phyloP scores from a whole-genome alignment of 2,329 filamentous ascomycete species.

The Sporothrix humicola region DNA sequence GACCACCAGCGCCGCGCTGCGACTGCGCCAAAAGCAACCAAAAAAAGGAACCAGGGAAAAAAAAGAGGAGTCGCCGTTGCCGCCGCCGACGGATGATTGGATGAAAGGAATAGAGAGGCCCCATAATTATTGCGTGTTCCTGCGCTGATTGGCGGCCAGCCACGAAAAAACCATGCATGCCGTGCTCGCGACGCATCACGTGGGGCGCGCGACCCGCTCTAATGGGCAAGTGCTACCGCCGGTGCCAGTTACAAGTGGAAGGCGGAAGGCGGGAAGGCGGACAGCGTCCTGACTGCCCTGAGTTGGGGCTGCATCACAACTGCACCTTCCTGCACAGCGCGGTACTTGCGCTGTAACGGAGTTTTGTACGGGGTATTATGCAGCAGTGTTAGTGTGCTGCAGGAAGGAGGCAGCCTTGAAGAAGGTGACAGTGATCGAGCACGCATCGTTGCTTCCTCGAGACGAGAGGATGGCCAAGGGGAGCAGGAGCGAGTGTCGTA shows the following conservation, averaged over 20 bases:
- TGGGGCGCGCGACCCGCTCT: slow-evolving; percentile 25
- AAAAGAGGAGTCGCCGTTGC: slow-evolving; percentile 28
- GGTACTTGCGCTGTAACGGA: neutral
- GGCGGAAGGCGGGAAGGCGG: neutral
- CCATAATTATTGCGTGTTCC: slow-evolving; percentile 18
- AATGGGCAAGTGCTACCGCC: slow-evolving; percentile 25
- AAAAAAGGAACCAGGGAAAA: slow-evolving; percentile 29
- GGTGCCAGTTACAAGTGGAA: slow-evolving; percentile 12
- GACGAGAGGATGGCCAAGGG: no score
- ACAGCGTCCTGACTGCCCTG: neutral
- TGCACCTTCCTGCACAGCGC: slow-evolving; percentile 9
- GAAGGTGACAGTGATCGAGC: no score
- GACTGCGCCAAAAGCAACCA: slow-evolving; percentile 15
- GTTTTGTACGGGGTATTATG: slow-evolving; percentile 17
- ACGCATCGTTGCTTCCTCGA: neutral
- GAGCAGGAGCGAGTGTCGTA: neutral
- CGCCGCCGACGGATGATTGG: slow-evolving; percentile 27
- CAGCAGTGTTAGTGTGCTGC: slow-evolving; percentile 1
- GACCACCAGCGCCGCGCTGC: neutral
- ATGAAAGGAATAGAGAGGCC: neutral
- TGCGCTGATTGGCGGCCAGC: slow-evolving; percentile 25
- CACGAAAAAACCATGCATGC: slow-evolving; percentile 18
- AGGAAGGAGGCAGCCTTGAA: slow-evolving; percentile 2
- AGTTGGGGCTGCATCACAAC: neutral
- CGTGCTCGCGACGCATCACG: slow-evolving; percentile 32